Conservation (phyloP, 2,329 filamentous ascomycete species). For the Cryphonectria japonica region DNA sequence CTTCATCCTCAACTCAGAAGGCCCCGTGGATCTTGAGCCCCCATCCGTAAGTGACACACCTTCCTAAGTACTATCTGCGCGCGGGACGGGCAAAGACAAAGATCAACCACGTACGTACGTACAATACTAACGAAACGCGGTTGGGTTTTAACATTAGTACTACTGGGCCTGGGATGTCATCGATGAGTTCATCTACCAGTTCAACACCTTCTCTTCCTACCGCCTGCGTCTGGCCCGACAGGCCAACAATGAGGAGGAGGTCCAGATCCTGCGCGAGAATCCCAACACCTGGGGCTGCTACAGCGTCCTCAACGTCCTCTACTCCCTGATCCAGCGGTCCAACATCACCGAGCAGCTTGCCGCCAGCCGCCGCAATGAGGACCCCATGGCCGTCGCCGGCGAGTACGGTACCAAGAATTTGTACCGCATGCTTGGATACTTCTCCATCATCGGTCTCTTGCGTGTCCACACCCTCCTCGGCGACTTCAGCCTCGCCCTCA, state of each 20-base stretch:
- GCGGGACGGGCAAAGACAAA: constrained; percentile 2
- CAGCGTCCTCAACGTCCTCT: constrained; percentile 97
- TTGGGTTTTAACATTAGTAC: constrained; percentile 61
- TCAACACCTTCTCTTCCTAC: constrained; percentile 99
- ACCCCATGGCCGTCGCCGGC: constrained; percentile 83
- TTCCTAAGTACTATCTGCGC: background rate
- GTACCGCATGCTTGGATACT: constrained; percentile 98
- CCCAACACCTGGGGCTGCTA: constrained; percentile 99
- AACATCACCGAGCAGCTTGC: constrained; percentile 97
- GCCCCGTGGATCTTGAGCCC: constrained; percentile 95
- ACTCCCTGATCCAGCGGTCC: constrained; percentile 97
- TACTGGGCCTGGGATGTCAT: constrained; percentile 99
- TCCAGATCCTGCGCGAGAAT: constrained; percentile 89
- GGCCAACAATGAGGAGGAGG: constrained; percentile 87
- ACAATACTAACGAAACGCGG: constrained; percentile 22
- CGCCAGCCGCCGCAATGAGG: constrained; percentile 92
- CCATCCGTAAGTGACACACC: constrained; percentile 74
- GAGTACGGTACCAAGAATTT: constrained; percentile 94
- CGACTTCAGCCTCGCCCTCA: constrained; percentile 96
- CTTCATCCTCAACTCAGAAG: constrained; percentile 98
- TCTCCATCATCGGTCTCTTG: constrained; percentile 96
- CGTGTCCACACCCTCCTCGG: constrained; percentile 95
- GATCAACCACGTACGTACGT: background rate
- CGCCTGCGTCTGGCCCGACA: constrained; percentile 86
- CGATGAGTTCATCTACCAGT: constrained; percentile 99